Conservation (phyloP, 371 early-diverging fungal genomes). For the Polyrhizophydium stewartii region DNA sequence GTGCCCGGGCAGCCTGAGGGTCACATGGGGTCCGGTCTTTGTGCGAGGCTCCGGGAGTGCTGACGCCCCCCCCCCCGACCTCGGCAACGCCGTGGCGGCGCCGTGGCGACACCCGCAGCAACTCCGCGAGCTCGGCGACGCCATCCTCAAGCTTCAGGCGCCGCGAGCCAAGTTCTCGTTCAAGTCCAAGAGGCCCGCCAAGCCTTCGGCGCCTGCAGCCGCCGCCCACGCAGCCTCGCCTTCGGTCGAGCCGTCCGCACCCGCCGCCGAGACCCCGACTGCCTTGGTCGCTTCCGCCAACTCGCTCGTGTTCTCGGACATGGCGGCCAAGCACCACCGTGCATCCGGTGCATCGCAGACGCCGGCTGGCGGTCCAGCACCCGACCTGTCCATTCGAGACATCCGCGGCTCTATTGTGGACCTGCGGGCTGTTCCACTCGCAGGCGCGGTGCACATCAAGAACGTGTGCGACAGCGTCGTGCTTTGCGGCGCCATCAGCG, state of each 20-base stretch:
- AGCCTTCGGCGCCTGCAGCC: background rate
- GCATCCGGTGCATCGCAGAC: background rate
- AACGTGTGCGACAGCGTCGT: constrained; percentile 56
- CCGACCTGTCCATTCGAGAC: constrained; percentile 51
- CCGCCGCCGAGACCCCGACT: background rate
- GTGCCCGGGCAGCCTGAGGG: too few relatives aligned
- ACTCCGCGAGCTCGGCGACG: constrained; percentile 41
- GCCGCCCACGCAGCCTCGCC: background rate
- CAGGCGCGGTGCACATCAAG: constrained; percentile 67
- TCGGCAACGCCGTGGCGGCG: too few relatives aligned
- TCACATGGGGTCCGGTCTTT: too few relatives aligned
- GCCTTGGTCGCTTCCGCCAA: background rate
- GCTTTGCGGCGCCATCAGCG: constrained; percentile 56
- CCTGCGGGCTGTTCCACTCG: constrained; percentile 26
- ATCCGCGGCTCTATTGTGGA: constrained; percentile 54
- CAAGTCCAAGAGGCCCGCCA: constrained; percentile 41
- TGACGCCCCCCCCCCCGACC: too few relatives aligned
- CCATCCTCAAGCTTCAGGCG: constrained; percentile 35
- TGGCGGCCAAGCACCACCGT: background rate
- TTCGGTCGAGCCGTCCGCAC: background rate
- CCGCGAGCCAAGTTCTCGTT: constrained; percentile 63
- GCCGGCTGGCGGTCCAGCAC: background rate
- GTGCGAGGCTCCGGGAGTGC: too few relatives aligned
- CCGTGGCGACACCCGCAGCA: constrained; percentile 29
- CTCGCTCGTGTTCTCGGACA: background rate